These are phyloP conservation scores for Fusarium sp. DNA, from an alignment of 2,329 filamentous ascomycete genomes.

Conservation along the genomic window DNA sequence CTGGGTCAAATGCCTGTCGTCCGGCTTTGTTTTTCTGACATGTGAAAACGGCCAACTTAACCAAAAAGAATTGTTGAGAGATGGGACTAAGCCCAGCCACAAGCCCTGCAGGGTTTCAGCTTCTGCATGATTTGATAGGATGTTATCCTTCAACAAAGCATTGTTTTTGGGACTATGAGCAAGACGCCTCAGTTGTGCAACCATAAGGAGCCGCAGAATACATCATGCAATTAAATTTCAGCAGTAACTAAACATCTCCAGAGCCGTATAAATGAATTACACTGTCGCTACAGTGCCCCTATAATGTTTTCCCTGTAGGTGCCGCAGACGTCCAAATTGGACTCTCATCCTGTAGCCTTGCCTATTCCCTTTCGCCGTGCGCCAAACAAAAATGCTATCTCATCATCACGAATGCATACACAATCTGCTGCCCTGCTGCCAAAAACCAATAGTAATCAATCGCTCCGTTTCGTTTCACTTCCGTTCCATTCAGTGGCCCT, in stretches of 20 bases:
- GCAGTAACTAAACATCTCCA: not conserved
- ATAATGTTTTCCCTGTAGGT: slow-evolving; percentile 21
- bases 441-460: slow-evolving; percentile 32
- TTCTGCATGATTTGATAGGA: slow-evolving; percentile 28
- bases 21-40: slow-evolving; percentile 34
- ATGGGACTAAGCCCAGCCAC: slow-evolving; percentile 10
- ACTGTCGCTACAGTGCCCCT: slow-evolving; percentile 9
- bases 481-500: slow-evolving; percentile 23
- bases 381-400: slow-evolving; percentile 40
- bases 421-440: slow-evolving; percentile 37
- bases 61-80: slow-evolving; percentile 41
- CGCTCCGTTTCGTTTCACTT: slow-evolving; percentile 16
- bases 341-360: slow-evolving; percentile 4
- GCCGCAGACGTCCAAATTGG: slow-evolving; percentile 3
- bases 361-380: slow-evolving; percentile 40
- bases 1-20: slow-evolving; percentile 18
- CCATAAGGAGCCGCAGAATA: not conserved
- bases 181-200: slow-evolving; percentile 21
- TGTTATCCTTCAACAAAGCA: slow-evolving; percentile 38
- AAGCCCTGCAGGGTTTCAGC: slow-evolving; percentile 17
- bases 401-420: slow-evolving; percentile 40
- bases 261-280: slow-evolving; percentile 1
- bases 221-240: not conserved
- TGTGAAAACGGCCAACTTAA: slow-evolving; percentile 43
- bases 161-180: not conserved